Evolutionary conservation across 2,329 filamentous ascomycete species (phyloP).

Genomic region (Zopfia rhizophila): DNA sequence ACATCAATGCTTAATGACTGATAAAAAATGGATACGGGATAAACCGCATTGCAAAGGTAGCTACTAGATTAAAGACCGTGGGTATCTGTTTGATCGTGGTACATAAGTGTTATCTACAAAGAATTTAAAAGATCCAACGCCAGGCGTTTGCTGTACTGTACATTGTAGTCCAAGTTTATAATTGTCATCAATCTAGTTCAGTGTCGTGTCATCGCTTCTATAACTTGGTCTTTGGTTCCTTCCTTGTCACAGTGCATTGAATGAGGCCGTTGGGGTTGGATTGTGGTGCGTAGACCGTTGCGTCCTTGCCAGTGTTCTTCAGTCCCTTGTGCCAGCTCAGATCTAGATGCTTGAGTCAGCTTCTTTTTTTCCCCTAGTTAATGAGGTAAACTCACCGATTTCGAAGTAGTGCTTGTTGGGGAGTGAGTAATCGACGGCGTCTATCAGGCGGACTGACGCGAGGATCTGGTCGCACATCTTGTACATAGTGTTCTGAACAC

Average conservation of each 20-base stretch:
- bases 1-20: too few species aligned
- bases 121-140: conserved; percentile 23
- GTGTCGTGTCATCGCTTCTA: too few species aligned
- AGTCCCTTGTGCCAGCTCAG: conserved; percentile 95
- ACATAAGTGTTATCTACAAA: conserved; percentile 16
- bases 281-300: conserved; percentile 94
- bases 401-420: conserved; percentile 99
- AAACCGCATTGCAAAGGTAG: too few species aligned
- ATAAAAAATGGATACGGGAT: too few species aligned
- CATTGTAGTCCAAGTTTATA: conserved; percentile 24
- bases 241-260: conserved; percentile 84
- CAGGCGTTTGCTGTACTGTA: conserved; percentile 18
- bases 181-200: too few species aligned
- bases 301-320: conserved; percentile 95
- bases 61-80: too few species aligned
- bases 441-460: conserved; percentile 75
- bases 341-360: conserved; percentile 64
- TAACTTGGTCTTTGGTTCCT: conserved; percentile 56
- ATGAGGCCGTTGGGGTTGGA: conserved; percentile 94
- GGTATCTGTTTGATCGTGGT: too few species aligned
- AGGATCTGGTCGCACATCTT: conserved; percentile 95
- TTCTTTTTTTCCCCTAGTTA: conserved; percentile 2
- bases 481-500: conserved; percentile 98
- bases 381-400: conserved; percentile 70
- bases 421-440: conserved; percentile 81